Evolutionary conservation across 1,284 basidiomycete genomes (phyloP).

Genomic region (Ustilago tritici): DNA sequence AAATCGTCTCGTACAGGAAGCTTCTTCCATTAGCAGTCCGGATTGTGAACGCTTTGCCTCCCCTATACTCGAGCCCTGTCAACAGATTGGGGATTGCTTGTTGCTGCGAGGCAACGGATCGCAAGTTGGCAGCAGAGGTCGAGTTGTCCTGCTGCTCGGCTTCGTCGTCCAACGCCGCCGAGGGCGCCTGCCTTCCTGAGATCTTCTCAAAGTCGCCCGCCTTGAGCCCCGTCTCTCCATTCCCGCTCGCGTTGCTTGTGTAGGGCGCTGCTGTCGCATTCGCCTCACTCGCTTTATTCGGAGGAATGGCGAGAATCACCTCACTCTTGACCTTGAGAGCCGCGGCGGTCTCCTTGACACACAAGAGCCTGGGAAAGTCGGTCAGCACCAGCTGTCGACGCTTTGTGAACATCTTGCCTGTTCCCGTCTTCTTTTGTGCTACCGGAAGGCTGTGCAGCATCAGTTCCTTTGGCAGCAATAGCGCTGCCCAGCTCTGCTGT

Average conservation of each 20-base stretch:
- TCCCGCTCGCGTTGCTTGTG: background rate
- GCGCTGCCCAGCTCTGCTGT: slow-evolving; percentile 53
- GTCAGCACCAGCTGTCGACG: slow-evolving; percentile 73
- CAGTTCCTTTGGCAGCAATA: slow-evolving; percentile 61
- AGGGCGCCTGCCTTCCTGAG: slow-evolving; percentile 6
- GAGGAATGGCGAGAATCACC: slow-evolving; percentile 69
- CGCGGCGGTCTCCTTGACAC: slow-evolving; percentile 71
- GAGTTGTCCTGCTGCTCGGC: background rate
- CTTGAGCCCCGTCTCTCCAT: slow-evolving; percentile 5
- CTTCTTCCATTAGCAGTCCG: slow-evolving; percentile 41
- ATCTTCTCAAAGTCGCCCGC: slow-evolving; percentile 21
- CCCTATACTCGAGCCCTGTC: slow-evolving; percentile 46
- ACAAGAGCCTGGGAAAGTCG: slow-evolving; percentile 73
- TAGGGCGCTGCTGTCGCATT: background rate
- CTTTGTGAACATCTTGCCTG: slow-evolving; percentile 69
- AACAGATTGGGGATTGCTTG: slow-evolving; percentile 52
- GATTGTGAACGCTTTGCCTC: slow-evolving; percentile 43
- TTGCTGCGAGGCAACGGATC: slow-evolving; percentile 6
- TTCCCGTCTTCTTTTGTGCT: slow-evolving; percentile 58
- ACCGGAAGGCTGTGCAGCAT: slow-evolving; percentile 62
- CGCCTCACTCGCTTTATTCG: slow-evolving; percentile 47
- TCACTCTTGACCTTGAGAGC: slow-evolving; percentile 72
- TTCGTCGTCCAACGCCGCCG: slow-evolving; percentile 5
- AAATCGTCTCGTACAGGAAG: slow-evolving; percentile 59
- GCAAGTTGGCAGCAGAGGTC: slow-evolving; percentile 1